Base-by-base conservation (phyloP, 331 rosid genomes). In the Erythrophleum ivorense region DNA sequence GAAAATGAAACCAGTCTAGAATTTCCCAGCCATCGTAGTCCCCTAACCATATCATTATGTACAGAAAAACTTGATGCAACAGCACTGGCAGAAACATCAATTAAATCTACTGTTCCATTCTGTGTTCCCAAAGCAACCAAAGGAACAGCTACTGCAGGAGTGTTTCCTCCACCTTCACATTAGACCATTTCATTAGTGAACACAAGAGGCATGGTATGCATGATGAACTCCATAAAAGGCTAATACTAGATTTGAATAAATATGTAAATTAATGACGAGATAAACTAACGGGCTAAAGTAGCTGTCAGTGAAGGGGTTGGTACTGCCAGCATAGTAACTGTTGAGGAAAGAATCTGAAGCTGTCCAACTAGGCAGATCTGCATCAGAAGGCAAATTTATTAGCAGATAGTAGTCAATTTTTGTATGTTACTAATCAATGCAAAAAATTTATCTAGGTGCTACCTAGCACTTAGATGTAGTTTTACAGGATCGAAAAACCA, bases 1-100 rank as follows among this genome's bases (percentile, higher is more conserved):
- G 99, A 96, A 91, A 96, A 96, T 13, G 99, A 96, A 87, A 94
- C 99, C 85, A 96, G 76, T 86, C 99, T 92, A 50, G 99, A 96
- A 88, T 96, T 96, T 82, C 99, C 99, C 12, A 96, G 98, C 99
- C 98, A 96, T 65, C 99, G 89, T 70, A 96, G 84, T 71, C 98
- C 99, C 90, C 97, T 88, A 87, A 96, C 95, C 40, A 78, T 83
- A 69, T 91, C 89, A 77, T 81, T 89, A 83, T 94, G 99, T 65
- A 96, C 97, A 54, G 92, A 89, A 87, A 94, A 90, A 86, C 95
- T 92, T 78, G 94, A 89, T 63, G 99, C 75, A 58, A 96, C 91
- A 54, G 97, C 94, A 87, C 91, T 94, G 78, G 99, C 97, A 81
- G 97, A 91, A 85, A 94, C 97, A 84, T 96, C 99, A 85, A 96